Percentiles rank a stretch among this genome's conserved stretches.
Conservation (phyloP, 257 asterid species). For the Gynochthodes officinalis region DNA sequence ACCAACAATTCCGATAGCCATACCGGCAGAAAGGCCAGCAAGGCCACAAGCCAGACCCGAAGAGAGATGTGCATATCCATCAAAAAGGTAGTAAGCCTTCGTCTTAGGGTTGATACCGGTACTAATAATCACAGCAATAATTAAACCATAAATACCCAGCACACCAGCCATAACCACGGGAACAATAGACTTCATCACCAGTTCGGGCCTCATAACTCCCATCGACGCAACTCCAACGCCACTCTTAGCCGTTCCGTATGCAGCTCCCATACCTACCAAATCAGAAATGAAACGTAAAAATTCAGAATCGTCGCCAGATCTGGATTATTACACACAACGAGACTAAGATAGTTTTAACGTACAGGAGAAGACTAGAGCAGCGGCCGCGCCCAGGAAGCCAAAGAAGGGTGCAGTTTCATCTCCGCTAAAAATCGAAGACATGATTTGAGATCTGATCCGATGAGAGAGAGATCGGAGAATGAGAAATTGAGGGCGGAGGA, state of each 20-base stretch:
- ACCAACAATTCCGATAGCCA: constrained; percentile 76
- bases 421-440: constrained; percentile 63
- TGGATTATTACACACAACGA: not conserved
- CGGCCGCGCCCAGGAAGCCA: constrained; percentile 81
- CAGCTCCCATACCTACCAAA: constrained; percentile 71
- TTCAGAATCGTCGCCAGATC: constrained; percentile 27
- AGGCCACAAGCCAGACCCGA: constrained; percentile 73
- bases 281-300: not conserved
- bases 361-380: constrained; percentile 78
- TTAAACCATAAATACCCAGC: constrained; percentile 68
- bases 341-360: constrained; percentile 6
- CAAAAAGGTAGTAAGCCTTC: constrained; percentile 59
- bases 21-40: constrained; percentile 79
- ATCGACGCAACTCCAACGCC: constrained; percentile 86
- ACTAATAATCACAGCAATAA: constrained; percentile 72
- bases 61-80: constrained; percentile 66
- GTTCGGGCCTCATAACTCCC: constrained; percentile 81
- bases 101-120: constrained; percentile 74
- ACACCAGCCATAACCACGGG: constrained; percentile 91
- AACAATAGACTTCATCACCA: constrained; percentile 77
- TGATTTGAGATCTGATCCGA: constrained; percentile 19
- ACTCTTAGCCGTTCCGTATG: constrained; percentile 69
- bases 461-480: not conserved
- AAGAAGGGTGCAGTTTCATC: constrained; percentile 82
- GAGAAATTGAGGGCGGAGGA: not conserved